phyloP scores from a whole-genome alignment of 2,329 filamentous ascomycete genomes.

The Monascus ruber region DNA sequence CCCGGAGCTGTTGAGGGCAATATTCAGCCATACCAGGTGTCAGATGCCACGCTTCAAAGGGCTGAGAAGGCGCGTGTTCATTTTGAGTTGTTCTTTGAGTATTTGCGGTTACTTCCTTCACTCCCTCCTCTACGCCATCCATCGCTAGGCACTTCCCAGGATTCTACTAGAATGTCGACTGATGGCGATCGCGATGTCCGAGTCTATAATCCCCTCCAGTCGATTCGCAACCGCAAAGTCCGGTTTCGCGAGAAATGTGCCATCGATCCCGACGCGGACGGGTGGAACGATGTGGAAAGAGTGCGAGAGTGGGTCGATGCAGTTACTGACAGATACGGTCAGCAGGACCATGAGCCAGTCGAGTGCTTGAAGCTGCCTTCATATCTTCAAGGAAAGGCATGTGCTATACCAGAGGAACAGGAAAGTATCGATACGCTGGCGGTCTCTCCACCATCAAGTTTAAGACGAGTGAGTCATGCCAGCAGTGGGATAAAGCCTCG shows the following conservation, averaged over 20 bases:
- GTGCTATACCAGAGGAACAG: slow-evolving; percentile 6
- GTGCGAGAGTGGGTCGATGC: slow-evolving; percentile 69
- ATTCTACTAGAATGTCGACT: slow-evolving; percentile 12
- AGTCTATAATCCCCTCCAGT: slow-evolving; percentile 82
- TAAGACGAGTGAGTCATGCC: slow-evolving; percentile 31
- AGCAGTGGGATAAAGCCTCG: slow-evolving; percentile 46
- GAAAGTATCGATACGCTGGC: slow-evolving; percentile 15
- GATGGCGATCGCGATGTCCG: slow-evolving; percentile 46
- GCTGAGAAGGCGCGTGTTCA: slow-evolving; percentile 76
- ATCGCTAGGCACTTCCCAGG: slow-evolving; percentile 4
- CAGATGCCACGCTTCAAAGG: slow-evolving; percentile 66
- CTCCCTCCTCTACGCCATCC: slow-evolving; percentile 54
- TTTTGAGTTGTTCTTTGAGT: slow-evolving; percentile 76
- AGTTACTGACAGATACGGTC: slow-evolving; percentile 42
- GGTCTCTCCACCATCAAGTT: slow-evolving; percentile 28
- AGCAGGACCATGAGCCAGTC: slow-evolving; percentile 35
- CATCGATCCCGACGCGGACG: slow-evolving; percentile 63
- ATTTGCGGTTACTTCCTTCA: slow-evolving; percentile 65
- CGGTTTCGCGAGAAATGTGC: slow-evolving; percentile 64
- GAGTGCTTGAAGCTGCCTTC: slow-evolving; percentile 34
- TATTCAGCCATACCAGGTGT: slow-evolving; percentile 44
- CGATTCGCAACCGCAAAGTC: slow-evolving; percentile 80
- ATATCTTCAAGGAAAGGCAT: slow-evolving; percentile 19
- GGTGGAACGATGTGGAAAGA: slow-evolving; percentile 61
- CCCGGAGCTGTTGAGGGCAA: slow-evolving; percentile 19